phyloP scores from a whole-genome alignment of 805 yeast species.

The Candida incommunis region DNA sequence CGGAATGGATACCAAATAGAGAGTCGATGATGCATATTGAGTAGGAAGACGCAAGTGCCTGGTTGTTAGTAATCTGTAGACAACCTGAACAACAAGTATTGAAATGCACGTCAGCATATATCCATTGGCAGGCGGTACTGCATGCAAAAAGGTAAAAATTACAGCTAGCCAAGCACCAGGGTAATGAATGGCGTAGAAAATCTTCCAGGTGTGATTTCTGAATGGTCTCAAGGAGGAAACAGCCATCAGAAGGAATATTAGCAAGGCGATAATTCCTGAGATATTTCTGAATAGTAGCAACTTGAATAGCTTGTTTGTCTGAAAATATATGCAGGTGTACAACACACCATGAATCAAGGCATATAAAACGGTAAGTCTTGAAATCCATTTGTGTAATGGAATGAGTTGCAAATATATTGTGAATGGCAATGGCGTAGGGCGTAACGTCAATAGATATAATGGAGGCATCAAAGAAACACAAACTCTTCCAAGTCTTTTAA shows the following conservation, averaged over 20 bases:
- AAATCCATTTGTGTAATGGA: slow-evolving; percentile 86
- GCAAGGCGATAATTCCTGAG: slow-evolving; percentile 56
- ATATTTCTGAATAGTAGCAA: slow-evolving; percentile 32
- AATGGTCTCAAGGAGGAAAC: slow-evolving; percentile 53
- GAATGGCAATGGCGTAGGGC: slow-evolving; percentile 79
- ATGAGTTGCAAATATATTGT: slow-evolving; percentile 57
- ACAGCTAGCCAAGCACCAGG: slow-evolving; percentile 65
- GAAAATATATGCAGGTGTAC: slow-evolving; percentile 31
- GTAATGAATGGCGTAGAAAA: slow-evolving; percentile 63
- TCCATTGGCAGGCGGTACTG: slow-evolving; percentile 58
- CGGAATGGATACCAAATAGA: slow-evolving; percentile 24
- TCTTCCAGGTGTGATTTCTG: slow-evolving; percentile 45
- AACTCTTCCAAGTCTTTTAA: slow-evolving; percentile 69
- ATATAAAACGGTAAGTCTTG: slow-evolving; percentile 59
- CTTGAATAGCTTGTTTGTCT: slow-evolving; percentile 38
- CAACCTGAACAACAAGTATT: slow-evolving; percentile 44
- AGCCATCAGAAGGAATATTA: slow-evolving; percentile 45
- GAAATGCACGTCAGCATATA: slow-evolving; percentile 39
- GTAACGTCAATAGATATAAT: slow-evolving; percentile 52
- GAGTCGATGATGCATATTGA: slow-evolving; percentile 33
- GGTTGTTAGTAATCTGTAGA: slow-evolving; percentile 29
- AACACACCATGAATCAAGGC: slow-evolving; percentile 49
- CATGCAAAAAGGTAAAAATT: slow-evolving; percentile 54
- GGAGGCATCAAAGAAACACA: slow-evolving; percentile 69
- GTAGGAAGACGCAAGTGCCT: slow-evolving; percentile 17